These are phyloP conservation scores for Ustilago tritici DNA, from an alignment of 1,284 basidiomycete species.

Conservation along the genomic window DNA sequence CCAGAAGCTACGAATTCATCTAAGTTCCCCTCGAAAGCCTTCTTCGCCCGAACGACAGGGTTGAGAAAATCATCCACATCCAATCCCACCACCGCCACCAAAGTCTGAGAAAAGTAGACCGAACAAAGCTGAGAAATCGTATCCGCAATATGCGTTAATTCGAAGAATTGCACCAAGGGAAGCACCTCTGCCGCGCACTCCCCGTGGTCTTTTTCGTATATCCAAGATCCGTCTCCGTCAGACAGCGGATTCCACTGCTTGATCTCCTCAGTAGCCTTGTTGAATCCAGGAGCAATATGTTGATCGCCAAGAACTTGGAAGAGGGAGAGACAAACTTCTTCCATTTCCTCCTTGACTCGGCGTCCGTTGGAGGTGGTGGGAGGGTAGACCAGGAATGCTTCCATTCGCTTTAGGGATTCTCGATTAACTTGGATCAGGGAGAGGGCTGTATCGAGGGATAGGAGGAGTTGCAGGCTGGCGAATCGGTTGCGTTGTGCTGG, in stretches of 20 bases:
- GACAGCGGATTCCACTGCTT: constrained; percentile 48
- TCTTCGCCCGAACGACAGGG: constrained; percentile 92
- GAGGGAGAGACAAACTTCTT: constrained; percentile 89
- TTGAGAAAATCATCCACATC: constrained; percentile 89
- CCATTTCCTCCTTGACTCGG: constrained; percentile 78
- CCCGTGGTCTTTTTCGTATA: background rate
- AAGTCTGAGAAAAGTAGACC: constrained; percentile 96
- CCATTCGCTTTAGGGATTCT: constrained; percentile 88
- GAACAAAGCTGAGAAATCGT: constrained; percentile 97
- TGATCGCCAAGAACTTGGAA: constrained; percentile 81
- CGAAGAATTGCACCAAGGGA: constrained; percentile 94
- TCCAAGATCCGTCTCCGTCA: constrained; percentile 9
- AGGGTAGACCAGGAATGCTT: constrained; percentile 88
- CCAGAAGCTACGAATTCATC: constrained; percentile 94
- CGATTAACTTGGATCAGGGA: constrained; percentile 92
- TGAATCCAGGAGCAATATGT: constrained; percentile 88
- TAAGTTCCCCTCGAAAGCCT: constrained; percentile 88
- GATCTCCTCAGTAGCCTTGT: constrained; percentile 74
- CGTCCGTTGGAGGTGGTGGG: constrained; percentile 62
- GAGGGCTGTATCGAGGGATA: constrained; percentile 89
- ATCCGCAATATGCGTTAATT: constrained; percentile 95
- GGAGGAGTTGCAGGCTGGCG: constrained; percentile 73
- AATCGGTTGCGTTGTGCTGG: constrained; percentile 15
- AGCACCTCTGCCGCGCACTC: constrained; percentile 85
- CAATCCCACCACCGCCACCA: constrained; percentile 69